Conservation (phyloP, 768 basidiomycete genomes). For the Piloderma croceum region DNA sequence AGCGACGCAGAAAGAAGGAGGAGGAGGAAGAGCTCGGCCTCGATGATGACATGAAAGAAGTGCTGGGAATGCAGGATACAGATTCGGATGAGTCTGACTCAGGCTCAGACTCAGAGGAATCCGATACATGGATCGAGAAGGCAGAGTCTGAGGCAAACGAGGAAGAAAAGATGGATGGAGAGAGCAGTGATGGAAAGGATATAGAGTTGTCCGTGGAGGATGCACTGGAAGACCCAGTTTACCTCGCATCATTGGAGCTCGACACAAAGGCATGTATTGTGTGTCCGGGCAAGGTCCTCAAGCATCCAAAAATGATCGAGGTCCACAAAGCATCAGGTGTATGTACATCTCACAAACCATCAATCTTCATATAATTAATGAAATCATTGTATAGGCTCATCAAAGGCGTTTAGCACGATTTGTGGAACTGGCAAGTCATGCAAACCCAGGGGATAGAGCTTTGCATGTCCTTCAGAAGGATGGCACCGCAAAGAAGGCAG, state of each 20-base stretch:
- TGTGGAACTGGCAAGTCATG: slow-evolving; percentile 32
- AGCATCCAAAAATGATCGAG: slow-evolving; percentile 48
- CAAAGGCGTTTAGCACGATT: slow-evolving; percentile 53
- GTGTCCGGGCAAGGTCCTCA: slow-evolving; percentile 71
- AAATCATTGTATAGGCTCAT: slow-evolving; percentile 49
- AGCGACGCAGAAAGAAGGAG: slow-evolving; percentile 52
- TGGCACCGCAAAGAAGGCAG: slow-evolving; percentile 3
- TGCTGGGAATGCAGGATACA: slow-evolving; percentile 65
- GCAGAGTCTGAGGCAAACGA: slow-evolving; percentile 5
- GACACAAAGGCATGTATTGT: slow-evolving; percentile 55
- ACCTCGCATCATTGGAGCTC: slow-evolving; percentile 49
- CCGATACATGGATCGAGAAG: slow-evolving; percentile 15
- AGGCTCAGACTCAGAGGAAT: slow-evolving; percentile 26
- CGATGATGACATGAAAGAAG: slow-evolving; percentile 57
- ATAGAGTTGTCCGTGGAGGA: slow-evolving; percentile 16
- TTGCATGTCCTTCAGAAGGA: slow-evolving; percentile 32
- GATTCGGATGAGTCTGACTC: slow-evolving; percentile 61
- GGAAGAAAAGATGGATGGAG: slow-evolving; percentile 13
- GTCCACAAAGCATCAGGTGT: slow-evolving; percentile 58
- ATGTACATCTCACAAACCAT: slow-evolving; percentile 15
- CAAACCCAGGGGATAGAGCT: slow-evolving; percentile 42
- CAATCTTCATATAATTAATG: slow-evolving; percentile 2
- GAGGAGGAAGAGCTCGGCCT: slow-evolving; percentile 62
- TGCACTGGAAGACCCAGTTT: slow-evolving; percentile 60
- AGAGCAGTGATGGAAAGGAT: slow-evolving; percentile 13